These are phyloP conservation scores for Sporothrix pallida DNA, from an alignment of 2,329 filamentous ascomycete genomes.

Conservation along the genomic window DNA sequence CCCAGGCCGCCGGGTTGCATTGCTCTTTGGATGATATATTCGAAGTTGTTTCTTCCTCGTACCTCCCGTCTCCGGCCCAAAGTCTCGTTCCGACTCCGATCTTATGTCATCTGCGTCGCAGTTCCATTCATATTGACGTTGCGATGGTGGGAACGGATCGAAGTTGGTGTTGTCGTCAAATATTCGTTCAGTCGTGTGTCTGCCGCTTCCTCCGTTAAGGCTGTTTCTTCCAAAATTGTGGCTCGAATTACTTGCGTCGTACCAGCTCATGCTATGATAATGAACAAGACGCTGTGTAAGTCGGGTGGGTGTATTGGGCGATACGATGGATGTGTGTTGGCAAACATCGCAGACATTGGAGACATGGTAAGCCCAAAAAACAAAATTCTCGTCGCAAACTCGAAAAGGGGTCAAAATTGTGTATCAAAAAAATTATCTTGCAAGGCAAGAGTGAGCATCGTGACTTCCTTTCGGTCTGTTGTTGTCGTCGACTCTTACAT, in stretches of 20 bases:
- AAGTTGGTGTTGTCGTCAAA: background rate
- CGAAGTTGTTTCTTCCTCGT: too few species aligned
- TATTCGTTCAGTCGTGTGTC: background rate
- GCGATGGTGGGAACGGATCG: conserved; percentile 13
- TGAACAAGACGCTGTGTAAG: background rate
- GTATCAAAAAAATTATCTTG: background rate
- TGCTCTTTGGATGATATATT: too few species aligned
- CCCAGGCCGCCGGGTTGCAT: background rate
- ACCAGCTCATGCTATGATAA: conserved; percentile 3
- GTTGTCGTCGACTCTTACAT: background rate
- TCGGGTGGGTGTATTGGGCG: background rate
- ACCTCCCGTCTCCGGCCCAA: background rate
- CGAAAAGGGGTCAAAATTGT: too few species aligned
- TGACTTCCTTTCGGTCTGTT: background rate
- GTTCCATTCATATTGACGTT: background rate
- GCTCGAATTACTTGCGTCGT: background rate
- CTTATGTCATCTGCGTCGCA: background rate
- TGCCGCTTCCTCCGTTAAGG: background rate
- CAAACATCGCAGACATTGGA: too few species aligned
- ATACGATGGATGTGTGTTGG: background rate
- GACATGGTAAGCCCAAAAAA: background rate
- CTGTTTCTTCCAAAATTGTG: conserved; percentile 2
- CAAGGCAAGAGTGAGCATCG: background rate
- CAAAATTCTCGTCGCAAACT: background rate
- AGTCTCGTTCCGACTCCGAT: background rate